Base-by-base conservation (phyloP, 441 rosid species). In the Sinapis alba region DNA sequence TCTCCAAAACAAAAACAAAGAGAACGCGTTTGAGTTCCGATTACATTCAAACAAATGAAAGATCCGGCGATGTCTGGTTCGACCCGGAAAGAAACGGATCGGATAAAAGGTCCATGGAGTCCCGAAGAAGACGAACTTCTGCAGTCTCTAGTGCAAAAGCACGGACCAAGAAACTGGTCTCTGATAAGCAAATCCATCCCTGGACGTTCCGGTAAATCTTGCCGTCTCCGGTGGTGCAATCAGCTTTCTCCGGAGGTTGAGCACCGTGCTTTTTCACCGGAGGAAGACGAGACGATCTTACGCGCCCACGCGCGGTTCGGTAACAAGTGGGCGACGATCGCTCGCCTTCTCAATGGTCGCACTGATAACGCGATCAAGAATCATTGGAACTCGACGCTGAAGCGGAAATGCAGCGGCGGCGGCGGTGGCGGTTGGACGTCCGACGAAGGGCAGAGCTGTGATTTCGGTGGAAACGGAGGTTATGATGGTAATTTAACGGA, bases 161-260 rank as follows among this genome's bases (percentile, higher is more conserved):
- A 82, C 63, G 87, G 92, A 24, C 69, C 90, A 0, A 79, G 85
- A 41, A 83, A 83, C 78, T 88, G 92, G 92, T 79, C 85, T 23
- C 20, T 78, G 13, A 82, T 86, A 11, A 80, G 87, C 68, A 75
- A 69, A 21, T 78, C 81, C 5, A 76, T 88, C 24, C 80, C 80
- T 4, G 89, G 88, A 2, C 80, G 89, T 34, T 80, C 90, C 24
- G 87, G 86, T 43, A 86, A 87, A 59, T 87, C 91, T 2, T 88
- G 90, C 62, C 80, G 92, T 45, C 78, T 86, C 10, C 83, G 88
- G 5, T 88, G 92, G 92, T 86, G 84, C 62, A 86, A 88, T 47
- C 92, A 86, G 85, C 78, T 88, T 3, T 82, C 88, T 1, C 89
- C 88, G 23, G 78, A 62, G 76, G 84, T 88, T 4, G 83, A 79